Conservation (phyloP, 352 stramenopile genomes). For the Phytopythium sindhum region DNA sequence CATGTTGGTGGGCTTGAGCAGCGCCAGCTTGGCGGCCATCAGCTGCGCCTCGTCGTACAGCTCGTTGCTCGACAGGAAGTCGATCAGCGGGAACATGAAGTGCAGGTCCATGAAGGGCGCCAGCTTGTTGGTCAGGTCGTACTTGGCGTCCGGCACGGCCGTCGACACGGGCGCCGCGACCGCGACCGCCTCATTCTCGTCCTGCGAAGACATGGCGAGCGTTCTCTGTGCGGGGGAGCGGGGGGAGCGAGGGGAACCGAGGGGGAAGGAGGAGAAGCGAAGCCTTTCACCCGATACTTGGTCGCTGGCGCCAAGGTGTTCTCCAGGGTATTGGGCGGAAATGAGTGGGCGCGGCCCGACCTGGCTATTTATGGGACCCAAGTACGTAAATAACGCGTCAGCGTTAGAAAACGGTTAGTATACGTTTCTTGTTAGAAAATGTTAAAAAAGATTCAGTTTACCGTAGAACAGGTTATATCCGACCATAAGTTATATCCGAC, state of each 20-base stretch:
- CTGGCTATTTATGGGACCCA: background rate
- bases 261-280: background rate
- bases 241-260: background rate
- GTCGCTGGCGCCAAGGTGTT: conserved; percentile 1
- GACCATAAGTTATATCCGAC: too few relatives aligned
- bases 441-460: too few relatives aligned
- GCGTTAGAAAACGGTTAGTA: too few relatives aligned
- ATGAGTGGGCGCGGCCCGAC: conserved; percentile 28
- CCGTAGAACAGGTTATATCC: too few relatives aligned
- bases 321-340: conserved; percentile 18
- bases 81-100: conserved; percentile 97
- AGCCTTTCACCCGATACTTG: conserved; percentile 3
- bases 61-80: conserved; percentile 91
- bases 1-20: conserved; percentile 96
- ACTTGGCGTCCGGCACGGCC: conserved; percentile 69
- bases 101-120: conserved; percentile 95
- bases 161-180: conserved; percentile 16
- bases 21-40: conserved; percentile 86
- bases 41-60: conserved; percentile 91
- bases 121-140: conserved; percentile 93
- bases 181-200: conserved; percentile 34
- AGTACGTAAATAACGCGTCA: too few relatives aligned
- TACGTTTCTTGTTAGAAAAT: too few relatives aligned
- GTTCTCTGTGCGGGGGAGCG: background rate
- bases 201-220: conserved; percentile 29